Base-by-base conservation (phyloP, 1,139 yeast species). In the Arxiozyma slooffiae region DNA sequence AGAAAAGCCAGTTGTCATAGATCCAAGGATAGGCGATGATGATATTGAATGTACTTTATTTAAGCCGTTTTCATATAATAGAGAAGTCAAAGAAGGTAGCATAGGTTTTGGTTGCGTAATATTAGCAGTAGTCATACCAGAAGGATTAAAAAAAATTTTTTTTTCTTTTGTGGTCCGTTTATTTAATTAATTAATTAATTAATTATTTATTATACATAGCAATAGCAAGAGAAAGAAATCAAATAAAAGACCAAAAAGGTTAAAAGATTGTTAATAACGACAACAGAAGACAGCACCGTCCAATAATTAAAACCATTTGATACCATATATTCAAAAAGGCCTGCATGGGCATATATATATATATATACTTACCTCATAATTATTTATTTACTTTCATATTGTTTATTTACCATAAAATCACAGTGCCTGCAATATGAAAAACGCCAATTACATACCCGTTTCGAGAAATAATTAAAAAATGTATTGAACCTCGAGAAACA, bases 31-130 rank as follows among this genome's bases (percentile, higher is more conserved):
- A 24, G 56, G 53, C 7, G 54, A 47, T 6, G 41, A 14, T 11
- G 52, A 39, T 34, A 44, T 50, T 4, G 49, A 41, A 11, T 17
- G 20, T 8, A 46, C 17, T 6, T 22, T 24, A 21, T 24, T n/a
- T 9, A 46, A 17, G 7, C 20, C 24, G 22, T 26, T n/a, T 7
- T 51, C 52, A 23, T 22, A 30, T 23, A 52, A 41, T 22, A 55
- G 17, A 21, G 50, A 44, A 4, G 58, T 47, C 20, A 55, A 23
- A 1, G 58, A 51, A 11, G 58, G 58, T 46, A 55, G 44, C 22
- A 37, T 14, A 23, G 52, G 51, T 45, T 49, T 51, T 14, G 48
- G 39, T 3, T 37, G 38, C 17, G 44, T 20, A 39, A 44, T 51
- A 17, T 23, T 50, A 4, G 46, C 21, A 24, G 48, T 22, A 16